These are phyloP conservation scores for Pleomassaria siparia DNA, from an alignment of 2,329 filamentous ascomycete genomes.

Conservation along the genomic window DNA sequence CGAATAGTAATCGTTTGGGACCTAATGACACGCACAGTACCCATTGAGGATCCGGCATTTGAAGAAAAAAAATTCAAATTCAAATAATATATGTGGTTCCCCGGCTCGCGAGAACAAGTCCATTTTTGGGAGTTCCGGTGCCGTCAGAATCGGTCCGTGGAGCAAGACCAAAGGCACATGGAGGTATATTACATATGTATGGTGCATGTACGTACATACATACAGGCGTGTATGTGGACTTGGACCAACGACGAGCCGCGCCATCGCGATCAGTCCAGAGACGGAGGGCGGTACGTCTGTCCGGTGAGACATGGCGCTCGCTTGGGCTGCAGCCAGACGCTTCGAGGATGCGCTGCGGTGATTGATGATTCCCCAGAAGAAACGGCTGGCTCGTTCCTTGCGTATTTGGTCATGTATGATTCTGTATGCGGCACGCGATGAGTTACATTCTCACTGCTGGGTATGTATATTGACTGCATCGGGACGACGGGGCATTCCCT, in stretches of 20 bases:
- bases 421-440: constrained; percentile 20
- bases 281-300: constrained; percentile 7
- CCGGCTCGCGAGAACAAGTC: constrained; percentile 16
- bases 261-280: constrained; percentile 3
- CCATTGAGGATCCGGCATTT: constrained; percentile 19
- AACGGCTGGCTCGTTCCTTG: constrained; percentile 16
- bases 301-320: constrained; percentile 3
- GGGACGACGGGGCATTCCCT: constrained; percentile 28
- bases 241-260: constrained; percentile 6
- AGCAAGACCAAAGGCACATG: constrained; percentile 7
- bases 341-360: constrained; percentile 17
- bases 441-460: constrained; percentile 9
- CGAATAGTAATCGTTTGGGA: constrained; percentile 13
- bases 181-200: constrained; percentile 15
- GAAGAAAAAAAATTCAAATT: constrained; percentile 12
- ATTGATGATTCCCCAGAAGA: constrained; percentile 24
- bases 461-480: constrained; percentile 26
- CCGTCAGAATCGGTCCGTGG: neutral
- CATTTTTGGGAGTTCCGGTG: constrained; percentile 8
- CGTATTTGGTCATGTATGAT: constrained; percentile 8
- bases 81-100: constrained; percentile 14
- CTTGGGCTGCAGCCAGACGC: constrained; percentile 20
- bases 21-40: constrained; percentile 26
- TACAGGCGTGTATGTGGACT: constrained; percentile 1
- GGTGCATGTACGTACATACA: constrained; percentile 1